Evolutionary conservation across 208 protist genomes (phyloP).

Genomic region (Wallacemonas sp.): DNA sequence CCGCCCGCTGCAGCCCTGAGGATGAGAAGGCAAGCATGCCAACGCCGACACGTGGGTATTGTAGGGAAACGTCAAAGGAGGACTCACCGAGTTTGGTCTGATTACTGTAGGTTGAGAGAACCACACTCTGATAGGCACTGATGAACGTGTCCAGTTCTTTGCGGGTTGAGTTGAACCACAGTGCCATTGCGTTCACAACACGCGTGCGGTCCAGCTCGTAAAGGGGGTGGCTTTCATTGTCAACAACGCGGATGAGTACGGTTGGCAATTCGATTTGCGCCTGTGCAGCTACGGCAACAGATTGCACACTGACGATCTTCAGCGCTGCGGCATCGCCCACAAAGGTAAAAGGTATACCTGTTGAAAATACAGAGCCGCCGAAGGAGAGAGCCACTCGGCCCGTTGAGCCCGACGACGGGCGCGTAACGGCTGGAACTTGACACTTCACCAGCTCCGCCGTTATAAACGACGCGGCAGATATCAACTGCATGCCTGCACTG

Average conservation of each 20-base stretch:
- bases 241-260: conserved; percentile 25
- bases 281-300: conserved; percentile 10
- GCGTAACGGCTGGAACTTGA: neutral
- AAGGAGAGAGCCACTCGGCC: conserved; percentile 26
- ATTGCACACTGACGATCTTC: neutral
- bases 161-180: conserved; percentile 39
- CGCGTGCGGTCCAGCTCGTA: conserved; percentile 32
- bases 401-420: neutral
- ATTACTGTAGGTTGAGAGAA: conserved; percentile 36
- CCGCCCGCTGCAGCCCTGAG: neutral
- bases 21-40: conserved; percentile 23
- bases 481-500: neutral
- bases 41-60: conserved; percentile 36
- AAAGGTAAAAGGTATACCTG: conserved; percentile 24
- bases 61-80: conserved; percentile 29
- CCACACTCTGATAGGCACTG: conserved; percentile 19
- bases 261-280: conserved; percentile 18
- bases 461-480: conserved; percentile 7
- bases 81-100: conserved; percentile 26
- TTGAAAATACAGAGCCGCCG: conserved; percentile 27
- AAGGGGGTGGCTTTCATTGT: conserved; percentile 25
- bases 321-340: conserved; percentile 28
- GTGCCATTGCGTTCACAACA: conserved; percentile 20
- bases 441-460: conserved; percentile 19
- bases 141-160: conserved; percentile 18